Evolutionary conservation across 2,329 filamentous ascomycete species (phyloP), one percentile per base, ranked within the genome.

Genomic region (Trichoderma asperellum): DNA sequence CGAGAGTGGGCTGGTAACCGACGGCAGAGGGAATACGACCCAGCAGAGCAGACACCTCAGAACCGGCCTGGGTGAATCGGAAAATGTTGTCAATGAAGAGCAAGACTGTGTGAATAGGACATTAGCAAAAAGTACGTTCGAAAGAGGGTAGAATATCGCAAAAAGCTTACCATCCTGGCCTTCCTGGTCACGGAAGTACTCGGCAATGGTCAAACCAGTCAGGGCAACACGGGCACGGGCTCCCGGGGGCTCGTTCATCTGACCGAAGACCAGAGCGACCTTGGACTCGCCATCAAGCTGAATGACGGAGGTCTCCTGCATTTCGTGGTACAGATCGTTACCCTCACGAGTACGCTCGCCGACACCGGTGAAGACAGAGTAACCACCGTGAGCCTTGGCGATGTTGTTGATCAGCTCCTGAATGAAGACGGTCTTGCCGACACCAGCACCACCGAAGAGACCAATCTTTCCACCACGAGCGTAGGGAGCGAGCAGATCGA

Each of bases 361-460:
- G 86, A 99, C 96, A 95, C 96, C 96, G 82, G 94, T 97, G 92
- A 99, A 99, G 83, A 99, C 96, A 76, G 96, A 99, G 92, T 97
- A 99, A 97, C 96, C 96, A 97, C 96, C 96, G 88, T 99, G 96
- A 78, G 96, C 96, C 91, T 98, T 98, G 86, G 96, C 96, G 82
- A 99, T 98, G 92, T 99, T 99, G 94, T 99, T 99, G 88, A 99
- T 99, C 82, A 99, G 87, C 88, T 99, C 96, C 90, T 99, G 96
- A 84, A 99, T 99, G 89, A 98, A 99, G 83, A 99, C 96, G 83
- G 96, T 99, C 92, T 99, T 99, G 85, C 96, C 96, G 89, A 99
- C 96, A 96, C 96, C 96, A 79, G 96, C 96, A 95, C 96, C 96
- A 87, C 96, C 96, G 87, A 99, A 99, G 78, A 99, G 94, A 93